Percentiles rank a stretch among this genome's conserved stretches.
These are phyloP conservation scores for Suhomyces terraborum DNA, from an alignment of 1,139 yeast genomes.

Conservation along the genomic window DNA sequence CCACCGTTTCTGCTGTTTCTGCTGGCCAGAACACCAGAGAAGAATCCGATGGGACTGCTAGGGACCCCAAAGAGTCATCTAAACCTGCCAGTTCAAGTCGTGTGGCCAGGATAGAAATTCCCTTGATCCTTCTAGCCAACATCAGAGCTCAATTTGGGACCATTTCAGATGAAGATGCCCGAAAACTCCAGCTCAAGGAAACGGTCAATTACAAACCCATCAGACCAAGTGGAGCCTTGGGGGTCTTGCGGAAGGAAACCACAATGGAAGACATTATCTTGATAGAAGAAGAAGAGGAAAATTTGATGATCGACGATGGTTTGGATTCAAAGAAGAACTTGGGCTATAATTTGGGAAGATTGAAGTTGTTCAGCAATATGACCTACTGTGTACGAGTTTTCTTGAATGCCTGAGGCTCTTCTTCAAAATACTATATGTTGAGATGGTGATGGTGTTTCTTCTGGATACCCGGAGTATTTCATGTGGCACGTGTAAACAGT, in stretches of 20 bases:
- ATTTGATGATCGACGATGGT: not conserved
- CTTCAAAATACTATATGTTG: no score
- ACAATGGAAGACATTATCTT: slow-evolving; percentile 9
- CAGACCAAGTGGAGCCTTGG: slow-evolving; percentile 10
- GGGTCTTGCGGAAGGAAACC: slow-evolving; percentile 13
- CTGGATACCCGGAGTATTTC: no score
- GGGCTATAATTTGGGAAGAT: slow-evolving; percentile 14
- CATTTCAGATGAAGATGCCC: slow-evolving; percentile 7
- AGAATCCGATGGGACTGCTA: no score
- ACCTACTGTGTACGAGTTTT: slow-evolving; percentile 17
- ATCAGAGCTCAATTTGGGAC: slow-evolving; percentile 5
- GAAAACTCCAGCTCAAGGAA: slow-evolving; percentile 7
- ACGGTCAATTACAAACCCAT: slow-evolving; percentile 8
- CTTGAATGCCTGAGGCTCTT: slow-evolving; percentile 12
- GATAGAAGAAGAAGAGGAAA: slow-evolving; percentile 17
- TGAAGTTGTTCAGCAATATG: slow-evolving; percentile 15
- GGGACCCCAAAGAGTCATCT: not conserved
- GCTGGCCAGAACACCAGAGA: not conserved
- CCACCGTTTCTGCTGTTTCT: not conserved
- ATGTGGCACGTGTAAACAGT: no score
- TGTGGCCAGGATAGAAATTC: slow-evolving; percentile 9
- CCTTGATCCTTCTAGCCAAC: slow-evolving; percentile 9
- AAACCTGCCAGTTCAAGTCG: not conserved
- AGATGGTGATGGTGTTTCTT: no score
- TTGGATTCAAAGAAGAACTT: slow-evolving; percentile 14